Conservation (phyloP, 2,329 filamentous ascomycete genomes). For the Cordyceps pruinosa region DNA sequence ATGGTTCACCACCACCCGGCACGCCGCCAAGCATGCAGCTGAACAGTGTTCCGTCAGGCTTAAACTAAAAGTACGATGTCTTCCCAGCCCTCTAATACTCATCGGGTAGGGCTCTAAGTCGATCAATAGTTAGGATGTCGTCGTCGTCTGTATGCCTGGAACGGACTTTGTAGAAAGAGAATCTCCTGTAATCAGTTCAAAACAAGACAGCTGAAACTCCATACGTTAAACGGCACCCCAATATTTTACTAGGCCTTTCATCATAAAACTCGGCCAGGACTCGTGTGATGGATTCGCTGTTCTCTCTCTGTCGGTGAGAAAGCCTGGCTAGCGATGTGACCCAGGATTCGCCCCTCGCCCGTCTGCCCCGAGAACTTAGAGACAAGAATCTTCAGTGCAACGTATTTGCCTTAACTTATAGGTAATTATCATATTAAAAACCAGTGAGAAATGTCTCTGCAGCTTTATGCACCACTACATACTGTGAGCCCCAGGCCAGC, state of each 20-base stretch:
- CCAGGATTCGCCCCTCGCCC: slow-evolving; percentile 18
- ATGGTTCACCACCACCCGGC: slow-evolving; percentile 16
- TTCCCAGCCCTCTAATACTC: background rate
- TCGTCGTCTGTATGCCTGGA: background rate
- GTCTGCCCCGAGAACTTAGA: slow-evolving; percentile 14
- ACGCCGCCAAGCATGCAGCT: slow-evolving; percentile 22
- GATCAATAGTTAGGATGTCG: background rate
- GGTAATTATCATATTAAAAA: background rate
- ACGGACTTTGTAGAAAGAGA: slow-evolving; percentile 14
- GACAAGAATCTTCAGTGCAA: slow-evolving; percentile 21
- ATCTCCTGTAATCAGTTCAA: slow-evolving; percentile 24
- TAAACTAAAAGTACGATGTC: slow-evolving; percentile 17
- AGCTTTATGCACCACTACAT: slow-evolving; percentile 9
- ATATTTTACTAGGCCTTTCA: too few relatives aligned
- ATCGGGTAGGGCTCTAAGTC: background rate
- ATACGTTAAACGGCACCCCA: too few relatives aligned
- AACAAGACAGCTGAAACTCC: slow-evolving; percentile 27
- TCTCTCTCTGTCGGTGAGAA: slow-evolving; percentile 17
- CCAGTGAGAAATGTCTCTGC: background rate
- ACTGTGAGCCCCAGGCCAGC: slow-evolving; percentile 31
- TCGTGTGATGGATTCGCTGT: slow-evolving; percentile 16
- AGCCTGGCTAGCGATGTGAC: slow-evolving; percentile 15
- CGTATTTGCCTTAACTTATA: slow-evolving; percentile 20
- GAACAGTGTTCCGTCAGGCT: slow-evolving; percentile 19
- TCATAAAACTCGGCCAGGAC: too few relatives aligned